Evolutionary conservation across 2,329 filamentous ascomycete species (phyloP).

Genomic region (Didymosphaeria variabile): DNA sequence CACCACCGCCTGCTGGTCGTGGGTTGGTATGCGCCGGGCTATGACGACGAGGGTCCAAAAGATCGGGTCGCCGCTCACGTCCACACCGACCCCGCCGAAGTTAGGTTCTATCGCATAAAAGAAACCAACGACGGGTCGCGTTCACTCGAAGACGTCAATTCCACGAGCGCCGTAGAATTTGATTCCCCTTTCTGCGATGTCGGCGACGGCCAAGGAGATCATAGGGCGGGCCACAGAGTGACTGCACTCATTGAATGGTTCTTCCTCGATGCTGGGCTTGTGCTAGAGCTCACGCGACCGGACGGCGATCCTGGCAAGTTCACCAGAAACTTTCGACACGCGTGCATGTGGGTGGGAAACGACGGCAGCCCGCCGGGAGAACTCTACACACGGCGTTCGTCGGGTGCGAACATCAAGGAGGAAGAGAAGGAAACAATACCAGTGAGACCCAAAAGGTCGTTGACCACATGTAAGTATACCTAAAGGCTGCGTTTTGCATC

Average conservation of each 20-base stretch:
- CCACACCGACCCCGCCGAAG: slow-evolving; percentile 38
- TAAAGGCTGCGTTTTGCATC: background rate
- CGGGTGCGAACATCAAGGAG: slow-evolving; percentile 25
- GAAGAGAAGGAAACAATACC: slow-evolving; percentile 23
- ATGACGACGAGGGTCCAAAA: slow-evolving; percentile 30
- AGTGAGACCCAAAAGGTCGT: slow-evolving; percentile 70
- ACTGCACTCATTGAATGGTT: slow-evolving; percentile 14
- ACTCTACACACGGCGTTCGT: slow-evolving; percentile 29
- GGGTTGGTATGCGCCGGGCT: slow-evolving; percentile 39
- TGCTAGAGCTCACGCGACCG: slow-evolving; percentile 34
- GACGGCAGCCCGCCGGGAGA: slow-evolving; percentile 30
- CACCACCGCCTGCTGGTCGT: slow-evolving; percentile 42
- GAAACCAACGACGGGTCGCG: slow-evolving; percentile 26
- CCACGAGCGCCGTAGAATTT: slow-evolving; percentile 26
- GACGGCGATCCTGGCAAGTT: slow-evolving; percentile 39
- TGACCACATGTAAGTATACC: slow-evolving; percentile 69
- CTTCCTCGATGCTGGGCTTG: slow-evolving; percentile 13
- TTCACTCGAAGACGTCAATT: slow-evolving; percentile 35
- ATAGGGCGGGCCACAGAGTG: slow-evolving; percentile 3
- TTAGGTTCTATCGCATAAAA: slow-evolving; percentile 38
- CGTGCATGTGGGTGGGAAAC: slow-evolving; percentile 38
- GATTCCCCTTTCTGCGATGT: slow-evolving; percentile 13
- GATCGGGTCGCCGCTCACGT: slow-evolving; percentile 39
- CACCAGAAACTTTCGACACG: slow-evolving; percentile 39
- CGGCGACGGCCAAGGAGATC: slow-evolving; percentile 6